A percentile compares a stretch with the other conserved stretches of the same genome.
Conservation (phyloP, 495 filamentous ascomycete genomes). For the Penicillium daleae region DNA sequence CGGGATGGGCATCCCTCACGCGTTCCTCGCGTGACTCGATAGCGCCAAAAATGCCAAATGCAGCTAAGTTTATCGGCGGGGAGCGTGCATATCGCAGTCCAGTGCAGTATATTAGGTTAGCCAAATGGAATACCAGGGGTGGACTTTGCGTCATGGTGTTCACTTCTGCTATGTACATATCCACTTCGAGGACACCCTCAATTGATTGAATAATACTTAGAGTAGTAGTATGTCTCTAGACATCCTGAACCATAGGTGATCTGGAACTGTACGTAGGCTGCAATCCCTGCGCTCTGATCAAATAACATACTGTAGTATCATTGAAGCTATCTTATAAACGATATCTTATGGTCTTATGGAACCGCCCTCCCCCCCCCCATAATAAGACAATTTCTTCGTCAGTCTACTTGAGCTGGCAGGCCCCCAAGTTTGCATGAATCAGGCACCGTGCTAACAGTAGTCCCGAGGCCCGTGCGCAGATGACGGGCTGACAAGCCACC, state of each 20-base stretch:
- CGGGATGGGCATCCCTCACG: conserved; percentile 13
- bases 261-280: background rate
- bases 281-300: background rate
- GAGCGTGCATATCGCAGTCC: conserved; percentile 16
- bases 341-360: background rate
- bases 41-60: conserved; percentile 9
- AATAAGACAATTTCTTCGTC: too few species aligned
- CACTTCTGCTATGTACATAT: background rate
- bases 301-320: background rate
- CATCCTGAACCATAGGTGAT: background rate
- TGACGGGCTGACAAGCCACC: conserved; percentile 21
- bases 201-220: too few species aligned
- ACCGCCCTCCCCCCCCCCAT: background rate
- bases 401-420: background rate
- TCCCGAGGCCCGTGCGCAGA: conserved; percentile 18
- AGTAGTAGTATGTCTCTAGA: background rate
- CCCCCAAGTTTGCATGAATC: conserved; percentile 7
- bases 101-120: background rate
- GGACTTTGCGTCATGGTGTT: background rate
- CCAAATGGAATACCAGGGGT: background rate
- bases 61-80: conserved; percentile 13
- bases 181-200: background rate
- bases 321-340: background rate
- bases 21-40: conserved; percentile 18
- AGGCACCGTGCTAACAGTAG: conserved; percentile 7